Conservation (phyloP, 768 basidiomycete species). For the Trametes cubensis region DNA sequence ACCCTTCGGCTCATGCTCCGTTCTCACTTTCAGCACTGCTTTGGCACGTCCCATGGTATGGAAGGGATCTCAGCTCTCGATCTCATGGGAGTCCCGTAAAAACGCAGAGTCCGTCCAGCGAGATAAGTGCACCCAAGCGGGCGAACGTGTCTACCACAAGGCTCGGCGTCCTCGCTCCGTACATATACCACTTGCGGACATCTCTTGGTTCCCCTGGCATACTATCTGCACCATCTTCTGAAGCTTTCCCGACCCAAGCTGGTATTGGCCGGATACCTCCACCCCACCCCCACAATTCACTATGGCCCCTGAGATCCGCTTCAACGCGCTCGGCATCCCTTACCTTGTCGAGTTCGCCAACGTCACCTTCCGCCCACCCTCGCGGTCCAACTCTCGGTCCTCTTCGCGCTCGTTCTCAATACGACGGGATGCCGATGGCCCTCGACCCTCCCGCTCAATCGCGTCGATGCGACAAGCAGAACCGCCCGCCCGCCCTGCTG, state of each 20-base stretch:
- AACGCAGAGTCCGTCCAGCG: not conserved
- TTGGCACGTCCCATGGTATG: constrained; percentile 11
- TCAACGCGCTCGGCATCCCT: constrained; percentile 38
- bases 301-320: constrained; percentile 36
- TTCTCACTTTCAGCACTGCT: constrained; percentile 9
- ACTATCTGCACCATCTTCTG: constrained; percentile 3
- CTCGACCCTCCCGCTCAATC: not conserved
- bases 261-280: constrained; percentile 25
- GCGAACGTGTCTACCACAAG: constrained; percentile 22
- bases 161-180: constrained; percentile 2
- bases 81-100: constrained; percentile 3
- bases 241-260: constrained; percentile 14
- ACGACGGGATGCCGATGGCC: not conserved
- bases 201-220: not conserved
- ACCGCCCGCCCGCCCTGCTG: too few relatives aligned
- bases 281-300: not conserved
- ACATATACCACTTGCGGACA: constrained; percentile 1
- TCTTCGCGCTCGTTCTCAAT: constrained; percentile 13
- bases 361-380: constrained; percentile 34
- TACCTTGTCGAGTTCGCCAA: constrained; percentile 41
- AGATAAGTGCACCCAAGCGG: not conserved
- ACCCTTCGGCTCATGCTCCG: not conserved
- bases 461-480: not conserved
- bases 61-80: not conserved
- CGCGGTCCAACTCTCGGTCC: constrained; percentile 15